Base-by-base conservation (phyloP, 2,329 filamentous ascomycete species). In the Dactylellina parvicollis region DNA sequence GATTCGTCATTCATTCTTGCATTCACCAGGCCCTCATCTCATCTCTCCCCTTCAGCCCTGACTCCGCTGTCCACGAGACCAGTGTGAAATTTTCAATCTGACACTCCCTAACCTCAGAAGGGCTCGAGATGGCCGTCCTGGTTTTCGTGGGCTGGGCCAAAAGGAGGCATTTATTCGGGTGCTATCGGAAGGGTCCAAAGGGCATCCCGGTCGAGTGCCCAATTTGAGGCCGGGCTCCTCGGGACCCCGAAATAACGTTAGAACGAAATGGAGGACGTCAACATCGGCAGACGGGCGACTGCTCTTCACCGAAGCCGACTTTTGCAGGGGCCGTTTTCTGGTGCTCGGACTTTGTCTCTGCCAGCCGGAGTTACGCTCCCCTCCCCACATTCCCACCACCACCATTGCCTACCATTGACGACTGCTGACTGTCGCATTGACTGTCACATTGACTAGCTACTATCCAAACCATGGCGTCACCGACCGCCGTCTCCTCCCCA, bases 401-500 rank as follows among this genome's bases (percentile, higher is more conserved):
- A n/a, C n/a, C n/a, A n/a, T n/a, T n/a, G n/a, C n/a, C n/a, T n/a
- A n/a, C n/a, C n/a, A n/a, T n/a, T n/a, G n/a, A n/a, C n/a, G n/a
- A n/a, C n/a, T n/a, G n/a, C n/a, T n/a, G n/a, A n/a, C n/a, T n/a
- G n/a, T n/a, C n/a, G n/a, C n/a, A n/a, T n/a, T n/a, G n/a, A n/a
- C n/a, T n/a, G n/a, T n/a, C 42, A n/a, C 4, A 30, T 16, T n/a
- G 26, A n/a, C 12, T n/a, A 3, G 18, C 16, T 47, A 47, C 9
- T 1, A 55, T 32, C 18, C 9, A 38, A 32, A 34, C 32, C n/a
- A 61, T 61, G 46, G 16, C 56, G 16, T 26, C 61, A 38, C 8
- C 46, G 10, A 75, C 73, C 56, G 89, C 89, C 79, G 87, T 96
- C 76, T 98, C 95, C 75, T 94, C 95, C 20, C 95, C 95, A 16